Evolutionary conservation across 1,139 yeast genomes (phyloP), one percentile per base, ranked within the genome.

Genomic region (Petasospora rhodanensis): DNA sequence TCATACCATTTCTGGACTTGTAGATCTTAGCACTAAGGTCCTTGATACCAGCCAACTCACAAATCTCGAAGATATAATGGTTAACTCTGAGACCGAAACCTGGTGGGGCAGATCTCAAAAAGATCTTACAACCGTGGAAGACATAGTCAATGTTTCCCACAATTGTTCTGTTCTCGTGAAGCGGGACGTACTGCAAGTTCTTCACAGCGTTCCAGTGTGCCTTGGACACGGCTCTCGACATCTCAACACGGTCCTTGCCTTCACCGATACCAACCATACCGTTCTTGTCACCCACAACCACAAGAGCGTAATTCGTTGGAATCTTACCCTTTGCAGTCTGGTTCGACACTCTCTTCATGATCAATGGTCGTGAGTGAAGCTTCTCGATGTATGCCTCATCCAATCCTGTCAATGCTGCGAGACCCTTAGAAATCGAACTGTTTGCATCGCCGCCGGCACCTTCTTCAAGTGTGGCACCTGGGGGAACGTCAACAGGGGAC

Each of bases 181-280:
- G 73, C 34, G 95, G 94, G 35, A 93, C 75, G 43, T 80, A 77
- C 22, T 74, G 72, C 57, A 93, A 67, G 59, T 86, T 86, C 62
- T 86, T 85, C 35, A 89, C 83, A 4, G 97, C 97, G 53, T 83
- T 81, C 95, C 96, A 85, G 58, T 81, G 89, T 7, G 97, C 96
- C 55, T 86, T 85, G 28, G 76, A 67, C 22, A 82, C 73, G 3
- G 98, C 96, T 35, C 74, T 73, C 38, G 83, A 66, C 62, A 82
- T 76, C 41, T 84, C 87, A 42, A 76, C 80, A 49, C 87, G 70
- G 38, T 91, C 89, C 55, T 85, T 85, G 40, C 98, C 99, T 59
- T 87, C 95, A 35, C 98, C 99, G 32, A 89, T 67, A 28, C 98
- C 98, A 42, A 89, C 68, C 79, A 87, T 84, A 43, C 99, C 99